These are phyloP conservation scores for Naumovozyma castellii DNA, from an alignment of 805 yeast species.

Conservation along the genomic window DNA sequence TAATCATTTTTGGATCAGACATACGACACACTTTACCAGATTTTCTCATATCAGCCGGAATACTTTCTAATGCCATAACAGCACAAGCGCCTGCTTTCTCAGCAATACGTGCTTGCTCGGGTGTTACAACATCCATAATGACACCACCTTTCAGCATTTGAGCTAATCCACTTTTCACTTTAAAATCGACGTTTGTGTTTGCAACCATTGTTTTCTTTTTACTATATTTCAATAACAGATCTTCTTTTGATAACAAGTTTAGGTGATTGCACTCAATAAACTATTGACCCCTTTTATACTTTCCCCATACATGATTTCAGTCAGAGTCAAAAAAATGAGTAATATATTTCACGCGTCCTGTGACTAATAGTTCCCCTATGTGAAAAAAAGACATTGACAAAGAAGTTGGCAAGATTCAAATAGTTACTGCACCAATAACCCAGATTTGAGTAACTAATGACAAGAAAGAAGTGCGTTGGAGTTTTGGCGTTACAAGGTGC, in stretches of 20 bases:
- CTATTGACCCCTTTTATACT: too few relatives aligned
- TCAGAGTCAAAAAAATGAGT: too few relatives aligned
- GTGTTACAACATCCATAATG: slow-evolving; percentile 64
- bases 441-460: too few relatives aligned
- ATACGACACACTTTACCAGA: slow-evolving; percentile 77
- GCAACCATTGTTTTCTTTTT: slow-evolving; percentile 13
- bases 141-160: slow-evolving; percentile 80
- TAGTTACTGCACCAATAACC: too few relatives aligned
- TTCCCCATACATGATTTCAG: too few relatives aligned
- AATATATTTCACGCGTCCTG: too few relatives aligned
- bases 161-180: slow-evolving; percentile 70
- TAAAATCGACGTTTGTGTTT: slow-evolving; percentile 30
- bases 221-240: neutral
- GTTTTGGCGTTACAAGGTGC: too few relatives aligned
- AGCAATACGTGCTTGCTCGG: slow-evolving; percentile 73
- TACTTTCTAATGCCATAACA: slow-evolving; percentile 79
- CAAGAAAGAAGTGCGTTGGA: too few relatives aligned
- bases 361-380: too few relatives aligned
- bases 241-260: neutral
- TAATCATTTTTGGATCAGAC: slow-evolving; percentile 77
- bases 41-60: slow-evolving; percentile 78
- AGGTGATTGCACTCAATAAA: neutral
- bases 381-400: too few relatives aligned
- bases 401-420: too few relatives aligned
- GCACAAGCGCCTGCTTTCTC: slow-evolving; percentile 84